These are phyloP conservation scores for Smithsoniella earleae DNA, from an alignment of 163 green algal genomes.

Conservation along the genomic window DNA sequence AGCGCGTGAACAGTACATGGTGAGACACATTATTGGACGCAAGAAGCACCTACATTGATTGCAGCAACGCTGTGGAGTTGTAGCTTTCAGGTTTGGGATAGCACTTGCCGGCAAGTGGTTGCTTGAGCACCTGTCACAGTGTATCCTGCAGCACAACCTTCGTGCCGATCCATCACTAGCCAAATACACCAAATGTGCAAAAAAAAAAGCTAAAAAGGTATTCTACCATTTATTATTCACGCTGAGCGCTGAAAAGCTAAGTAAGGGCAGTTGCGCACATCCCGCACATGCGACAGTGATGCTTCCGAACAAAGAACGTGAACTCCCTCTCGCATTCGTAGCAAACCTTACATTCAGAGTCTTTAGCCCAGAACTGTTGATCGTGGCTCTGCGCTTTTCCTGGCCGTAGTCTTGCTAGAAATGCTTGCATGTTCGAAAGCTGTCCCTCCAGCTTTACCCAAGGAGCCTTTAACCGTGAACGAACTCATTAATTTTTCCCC, in stretches of 20 bases:
- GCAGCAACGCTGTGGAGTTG: slow-evolving; percentile 15
- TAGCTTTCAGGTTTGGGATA: not conserved
- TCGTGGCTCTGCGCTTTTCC: no score
- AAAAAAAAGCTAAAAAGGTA: not conserved
- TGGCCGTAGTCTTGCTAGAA: no score
- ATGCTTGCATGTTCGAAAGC: no score
- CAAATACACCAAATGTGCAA: not conserved
- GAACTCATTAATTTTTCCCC: no score
- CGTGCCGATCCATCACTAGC: no score
- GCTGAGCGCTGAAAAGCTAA: not conserved
- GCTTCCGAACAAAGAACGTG: slow-evolving; percentile 23
- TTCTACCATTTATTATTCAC: not conserved
- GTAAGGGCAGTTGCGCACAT: not conserved
- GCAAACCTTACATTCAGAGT: slow-evolving; percentile 13
- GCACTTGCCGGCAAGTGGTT: not conserved
- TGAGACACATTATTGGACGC: not conserved
- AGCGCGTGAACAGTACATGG: not conserved
- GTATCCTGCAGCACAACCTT: slow-evolving; percentile 31
- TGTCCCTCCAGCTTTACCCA: no score
- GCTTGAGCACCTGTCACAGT: slow-evolving; percentile 26
- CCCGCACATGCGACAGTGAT: slow-evolving; percentile 24
- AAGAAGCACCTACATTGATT: not conserved
- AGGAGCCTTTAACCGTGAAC: no score
- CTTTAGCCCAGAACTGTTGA: slow-evolving; percentile 26
- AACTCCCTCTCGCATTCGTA: slow-evolving; percentile 15